These are phyloP conservation scores for Rhizopogon salebrosus DNA, from an alignment of 768 basidiomycete genomes.

Conservation along the genomic window DNA sequence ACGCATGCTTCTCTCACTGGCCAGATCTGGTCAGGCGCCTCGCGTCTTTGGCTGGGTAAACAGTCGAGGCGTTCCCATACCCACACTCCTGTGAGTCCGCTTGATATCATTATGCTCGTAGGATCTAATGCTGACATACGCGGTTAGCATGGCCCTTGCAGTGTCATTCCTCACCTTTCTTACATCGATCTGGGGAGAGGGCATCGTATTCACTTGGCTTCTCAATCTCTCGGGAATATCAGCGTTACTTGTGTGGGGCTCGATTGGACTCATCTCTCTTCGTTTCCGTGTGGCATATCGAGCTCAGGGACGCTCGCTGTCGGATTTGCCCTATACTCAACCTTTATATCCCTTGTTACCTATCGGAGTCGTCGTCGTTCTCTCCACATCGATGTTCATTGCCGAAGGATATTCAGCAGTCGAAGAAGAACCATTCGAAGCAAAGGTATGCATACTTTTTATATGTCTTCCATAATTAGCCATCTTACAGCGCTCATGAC, in stretches of 20 bases:
- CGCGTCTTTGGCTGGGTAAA: constrained; percentile 60
- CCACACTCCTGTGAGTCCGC: constrained; percentile 44
- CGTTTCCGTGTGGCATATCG: constrained; percentile 61
- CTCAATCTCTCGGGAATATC: constrained; percentile 63
- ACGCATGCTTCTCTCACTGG: constrained; percentile 56
- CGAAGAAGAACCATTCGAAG: constrained; percentile 37
- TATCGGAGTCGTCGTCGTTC: constrained; percentile 40
- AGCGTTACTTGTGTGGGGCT: constrained; percentile 62
- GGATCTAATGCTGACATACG: constrained; percentile 16
- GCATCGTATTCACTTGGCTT: constrained; percentile 53
- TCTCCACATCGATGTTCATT: constrained; percentile 47
- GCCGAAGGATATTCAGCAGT: constrained; percentile 51
- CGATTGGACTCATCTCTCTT: constrained; percentile 48
- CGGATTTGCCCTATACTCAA: constrained; percentile 55
- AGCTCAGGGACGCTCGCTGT: constrained; percentile 43
- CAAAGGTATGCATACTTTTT: constrained; percentile 27
- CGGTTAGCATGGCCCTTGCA: constrained; percentile 40
- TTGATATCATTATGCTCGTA: constrained; percentile 14
- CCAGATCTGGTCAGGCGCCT: constrained; percentile 61
- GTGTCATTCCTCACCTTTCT: constrained; percentile 48
- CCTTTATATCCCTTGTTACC: constrained; percentile 52
- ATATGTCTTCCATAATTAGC: not conserved
- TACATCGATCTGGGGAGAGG: constrained; percentile 54
- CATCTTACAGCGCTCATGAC: not conserved
- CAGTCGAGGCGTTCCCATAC: constrained; percentile 57